Percentiles rank a stretch among this genome's conserved stretches.
Conservation (phyloP, 2,329 filamentous ascomycete species). For the Aspergillus puulaauensis region DNA sequence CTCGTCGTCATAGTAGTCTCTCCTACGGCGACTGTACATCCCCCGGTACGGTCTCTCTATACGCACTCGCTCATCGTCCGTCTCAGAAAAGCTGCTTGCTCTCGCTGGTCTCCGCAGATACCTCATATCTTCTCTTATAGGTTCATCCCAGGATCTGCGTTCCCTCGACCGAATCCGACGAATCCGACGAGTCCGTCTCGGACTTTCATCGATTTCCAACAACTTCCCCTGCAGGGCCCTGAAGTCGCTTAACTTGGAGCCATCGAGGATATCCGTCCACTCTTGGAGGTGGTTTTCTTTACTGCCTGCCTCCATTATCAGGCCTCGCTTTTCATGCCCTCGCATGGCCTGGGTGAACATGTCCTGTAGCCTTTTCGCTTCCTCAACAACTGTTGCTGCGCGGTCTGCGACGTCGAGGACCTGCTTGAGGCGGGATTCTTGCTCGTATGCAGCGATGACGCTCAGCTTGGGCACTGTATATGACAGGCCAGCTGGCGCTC, state of each 20-base stretch:
- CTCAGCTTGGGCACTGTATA: neutral
- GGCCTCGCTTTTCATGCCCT: neutral
- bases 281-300: neutral
- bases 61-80: no score
- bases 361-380: neutral
- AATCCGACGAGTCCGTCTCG: neutral
- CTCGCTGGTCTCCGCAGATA: no score
- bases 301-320: neutral
- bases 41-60: no score
- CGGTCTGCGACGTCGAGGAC: slow-evolving; percentile 6
- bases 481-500: neutral
- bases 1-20: neutral
- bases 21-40: no score
- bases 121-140: no score
- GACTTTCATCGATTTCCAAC: neutral
- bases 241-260: neutral
- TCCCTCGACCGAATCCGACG: neutral
- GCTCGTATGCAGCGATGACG: neutral
- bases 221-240: neutral
- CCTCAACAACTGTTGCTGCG: neutral
- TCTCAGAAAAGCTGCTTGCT: no score
- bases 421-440: neutral
- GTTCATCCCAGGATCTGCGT: neutral
- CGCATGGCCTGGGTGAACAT: neutral
- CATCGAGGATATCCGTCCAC: slow-evolving; percentile 5